Percentiles rank a stretch among this genome's conserved stretches.
Conservation (phyloP, 2,329 filamentous ascomycete genomes). For the Xylaria sp. region DNA sequence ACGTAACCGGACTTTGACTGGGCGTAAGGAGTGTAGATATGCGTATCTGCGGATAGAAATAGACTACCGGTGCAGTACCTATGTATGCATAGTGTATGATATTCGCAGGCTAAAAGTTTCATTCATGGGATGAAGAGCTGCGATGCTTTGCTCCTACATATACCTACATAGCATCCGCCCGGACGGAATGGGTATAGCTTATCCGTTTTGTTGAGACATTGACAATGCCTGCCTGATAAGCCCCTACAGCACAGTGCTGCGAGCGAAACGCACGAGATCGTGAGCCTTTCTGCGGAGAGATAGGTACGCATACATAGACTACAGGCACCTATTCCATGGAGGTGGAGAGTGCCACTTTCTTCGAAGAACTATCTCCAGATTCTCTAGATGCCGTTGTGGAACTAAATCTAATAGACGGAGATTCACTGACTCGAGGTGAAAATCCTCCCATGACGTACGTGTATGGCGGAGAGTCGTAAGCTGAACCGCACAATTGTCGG, state of each 20-base stretch:
- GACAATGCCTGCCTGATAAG: background rate
- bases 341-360: conserved; percentile 6
- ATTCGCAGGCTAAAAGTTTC: conserved; percentile 8
- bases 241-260: conserved; percentile 6
- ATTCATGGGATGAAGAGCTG: background rate
- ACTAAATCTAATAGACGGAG: conserved; percentile 16
- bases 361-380: conserved; percentile 20
- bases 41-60: background rate
- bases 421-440: conserved; percentile 17
- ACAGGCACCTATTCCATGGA: background rate
- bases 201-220: background rate
- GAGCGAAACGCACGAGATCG: background rate
- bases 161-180: background rate
- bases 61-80: conserved; percentile 7
- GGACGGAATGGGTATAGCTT: background rate
- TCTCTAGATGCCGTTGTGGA: conserved; percentile 19
- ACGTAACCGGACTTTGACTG: background rate
- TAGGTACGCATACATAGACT: background rate
- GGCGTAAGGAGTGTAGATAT: background rate
- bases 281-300: background rate
- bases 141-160: background rate
- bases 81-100: background rate
- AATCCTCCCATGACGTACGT: background rate
- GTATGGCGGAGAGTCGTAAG: background rate
- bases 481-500: background rate